Percentiles rank a stretch among this genome's conserved stretches.
phyloP scores from a whole-genome alignment of 768 basidiomycete species.

The Panaeolus cyanescens region DNA sequence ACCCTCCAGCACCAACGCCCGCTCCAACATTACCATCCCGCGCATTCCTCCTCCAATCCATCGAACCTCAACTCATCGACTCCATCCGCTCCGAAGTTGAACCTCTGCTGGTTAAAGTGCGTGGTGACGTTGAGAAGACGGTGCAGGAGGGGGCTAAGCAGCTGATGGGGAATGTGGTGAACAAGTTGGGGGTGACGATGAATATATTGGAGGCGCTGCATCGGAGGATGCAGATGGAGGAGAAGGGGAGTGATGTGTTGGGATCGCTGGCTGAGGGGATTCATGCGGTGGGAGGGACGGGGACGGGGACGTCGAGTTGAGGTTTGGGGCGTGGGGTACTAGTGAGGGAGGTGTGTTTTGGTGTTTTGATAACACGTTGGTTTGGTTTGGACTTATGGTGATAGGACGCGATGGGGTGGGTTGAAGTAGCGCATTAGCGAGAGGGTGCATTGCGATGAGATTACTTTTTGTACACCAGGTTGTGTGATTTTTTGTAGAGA shows the following conservation, averaged over 20 bases:
- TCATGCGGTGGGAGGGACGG: not conserved
- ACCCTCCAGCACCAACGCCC: not conserved
- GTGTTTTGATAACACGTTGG: no score
- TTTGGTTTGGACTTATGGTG: no score
- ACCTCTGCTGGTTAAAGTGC: not conserved
- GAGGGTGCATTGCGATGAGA: no score
- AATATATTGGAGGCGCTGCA: not conserved
- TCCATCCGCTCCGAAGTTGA: not conserved
- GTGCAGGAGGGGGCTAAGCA: not conserved
- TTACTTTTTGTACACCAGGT: no score
- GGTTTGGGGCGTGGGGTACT: no score
- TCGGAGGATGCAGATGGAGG: not conserved
- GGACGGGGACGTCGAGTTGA: no score
- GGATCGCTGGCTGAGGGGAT: not conserved
- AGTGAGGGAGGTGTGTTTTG: no score
- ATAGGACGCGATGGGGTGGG: no score
- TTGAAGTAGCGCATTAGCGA: no score
- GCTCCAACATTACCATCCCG: not conserved
- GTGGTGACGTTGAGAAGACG: not conserved
- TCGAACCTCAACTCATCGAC: not conserved
- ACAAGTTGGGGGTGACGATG: not conserved
- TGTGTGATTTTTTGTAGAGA: no score
- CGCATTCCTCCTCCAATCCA: not conserved
- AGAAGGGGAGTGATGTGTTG: not conserved
- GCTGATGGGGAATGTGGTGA: not conserved